Evolutionary conservation across 2,329 filamentous ascomycete genomes (phyloP), one percentile per base, ranked within the genome.

Genomic region (Scedosporium aurantiacum): DNA sequence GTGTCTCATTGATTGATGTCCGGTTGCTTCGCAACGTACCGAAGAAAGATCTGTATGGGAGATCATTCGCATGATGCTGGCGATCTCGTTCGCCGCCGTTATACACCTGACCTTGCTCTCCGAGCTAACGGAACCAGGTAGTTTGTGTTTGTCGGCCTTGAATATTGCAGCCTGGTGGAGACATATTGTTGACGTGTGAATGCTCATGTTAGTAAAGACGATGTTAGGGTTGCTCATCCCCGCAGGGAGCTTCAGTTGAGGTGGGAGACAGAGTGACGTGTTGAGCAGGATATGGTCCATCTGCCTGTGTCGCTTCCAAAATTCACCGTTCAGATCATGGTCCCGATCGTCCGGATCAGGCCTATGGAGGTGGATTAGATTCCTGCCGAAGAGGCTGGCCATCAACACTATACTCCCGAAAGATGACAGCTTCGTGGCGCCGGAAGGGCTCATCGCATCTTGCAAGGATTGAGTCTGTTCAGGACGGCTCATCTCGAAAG

Each of bases 161-260:
- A 93, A 97, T 21, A 99, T 97, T 27, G 94, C 94, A 2, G 93
- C 94, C 75, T 99, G 94, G 69, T 99, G 94, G n/a, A 99, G 78
- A 72, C 93, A 97, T 60, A 99, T 97, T 1, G 91, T 91, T 1
- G 92, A 96, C 0, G 94, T 96, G 71, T 97, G 92, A 37, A 99
- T 91, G 70, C 90, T 91, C 91, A 99, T 96, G 68, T 97, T 97
- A 62, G 89, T 85, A 71, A 97, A 97, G 4, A 97, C 85, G 60
- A 93, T 85, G 65, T 97, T 97, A 3, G 91, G 82, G 68, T 92
- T 88, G 16, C 79, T 76, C 40, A 96, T 76, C 0, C 90, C 91
- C 16, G 77, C 76, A 0, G 94, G 91, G 37, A 97, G 78, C 66
- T 93, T 90, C 37, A 97, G 80, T 65, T 89, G 81, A 40, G 83